Evolutionary conservation across 2,329 filamentous ascomycete genomes (phyloP).

Genomic region (Aspergillus eucalypticola): DNA sequence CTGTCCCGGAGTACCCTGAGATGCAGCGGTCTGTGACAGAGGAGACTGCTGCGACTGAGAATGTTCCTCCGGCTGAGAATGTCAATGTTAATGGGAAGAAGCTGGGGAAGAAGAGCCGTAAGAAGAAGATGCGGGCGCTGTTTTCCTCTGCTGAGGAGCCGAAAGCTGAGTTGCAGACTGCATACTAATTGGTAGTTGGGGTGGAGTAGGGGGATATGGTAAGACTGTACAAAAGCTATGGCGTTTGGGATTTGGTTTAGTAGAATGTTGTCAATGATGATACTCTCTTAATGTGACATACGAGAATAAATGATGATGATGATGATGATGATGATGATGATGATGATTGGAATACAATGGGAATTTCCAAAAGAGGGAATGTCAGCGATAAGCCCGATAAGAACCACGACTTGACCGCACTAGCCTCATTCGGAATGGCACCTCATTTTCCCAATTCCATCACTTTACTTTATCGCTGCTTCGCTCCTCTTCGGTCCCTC

Average conservation of each 20-base stretch:
- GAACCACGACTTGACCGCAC: neutral
- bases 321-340: too few species aligned
- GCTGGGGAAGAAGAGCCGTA: constrained; percentile 4
- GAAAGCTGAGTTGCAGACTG: neutral
- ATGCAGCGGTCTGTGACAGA: neutral
- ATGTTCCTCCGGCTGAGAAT: neutral
- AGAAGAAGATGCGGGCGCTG: constrained; percentile 7
- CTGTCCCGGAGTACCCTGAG: neutral
- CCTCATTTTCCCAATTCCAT: neutral
- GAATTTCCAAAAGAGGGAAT: neutral
- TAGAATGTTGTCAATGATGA: neutral
- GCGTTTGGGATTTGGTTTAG: neutral
- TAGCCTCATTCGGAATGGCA: neutral
- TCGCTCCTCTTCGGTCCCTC: neutral
- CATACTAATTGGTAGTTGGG: neutral
- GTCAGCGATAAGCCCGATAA: neutral
- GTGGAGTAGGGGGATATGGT: neutral
- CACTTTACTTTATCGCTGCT: neutral
- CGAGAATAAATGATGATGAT: neutral
- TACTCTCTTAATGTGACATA: neutral
- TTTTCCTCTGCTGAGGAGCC: constrained; percentile 5
- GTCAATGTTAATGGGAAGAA: neutral
- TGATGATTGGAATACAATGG: neutral
- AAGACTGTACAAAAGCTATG: neutral
- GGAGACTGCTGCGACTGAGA: neutral